Base-by-base conservation (phyloP, 2,329 filamentous ascomycete species). In the Hawksworthiomyces lignivorus region DNA sequence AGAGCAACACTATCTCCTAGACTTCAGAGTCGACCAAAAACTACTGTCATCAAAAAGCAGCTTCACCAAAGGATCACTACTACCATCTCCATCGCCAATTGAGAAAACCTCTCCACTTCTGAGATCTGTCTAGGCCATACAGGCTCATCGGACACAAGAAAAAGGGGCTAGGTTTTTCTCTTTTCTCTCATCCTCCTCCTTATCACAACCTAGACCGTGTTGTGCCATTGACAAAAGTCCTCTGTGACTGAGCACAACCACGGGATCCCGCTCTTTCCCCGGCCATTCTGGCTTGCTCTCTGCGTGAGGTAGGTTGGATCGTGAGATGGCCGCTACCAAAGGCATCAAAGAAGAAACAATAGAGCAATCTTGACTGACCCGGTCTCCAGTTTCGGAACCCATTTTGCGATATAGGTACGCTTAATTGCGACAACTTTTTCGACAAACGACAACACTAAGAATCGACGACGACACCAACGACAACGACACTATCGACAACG, bases 201-300 rank as follows among this genome's bases (percentile, higher is more conserved):
- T 31, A n/a, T 20, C 30, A 36, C 28, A 40, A 38, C 33, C 20
- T 26, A 15, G 17, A 27, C 39, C 31, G 11, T 30, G 36, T 43
- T 45, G 41, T 43, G 33, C 35, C 31, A 28, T 40, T 41, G 35
- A 33, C 33, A 47, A 55, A 62, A 62, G 63, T 67, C 67, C 56
- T 26, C 56, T 50, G 57, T 62, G 64, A 68, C 68, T 75, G 72
- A 71, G 64, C 57, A 66, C 65, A 56, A 68, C 59, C 48, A 56
- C 55, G 58, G 56, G 46, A 52, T 55, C 52, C 49, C 59, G 50
- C 51, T 43, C 32, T 39, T 58, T 55, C 80, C 82, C 84, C 82
- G 82, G 82, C 82, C 78, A 75, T 19, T 73, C 77, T 80, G 79
- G 81, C 80, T 85, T 83, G 81, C 80, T 75, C 80, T 75, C 80